Evolutionary conservation across 2,329 filamentous ascomycete genomes (phyloP).

Genomic region (Sporothrix pallida): DNA sequence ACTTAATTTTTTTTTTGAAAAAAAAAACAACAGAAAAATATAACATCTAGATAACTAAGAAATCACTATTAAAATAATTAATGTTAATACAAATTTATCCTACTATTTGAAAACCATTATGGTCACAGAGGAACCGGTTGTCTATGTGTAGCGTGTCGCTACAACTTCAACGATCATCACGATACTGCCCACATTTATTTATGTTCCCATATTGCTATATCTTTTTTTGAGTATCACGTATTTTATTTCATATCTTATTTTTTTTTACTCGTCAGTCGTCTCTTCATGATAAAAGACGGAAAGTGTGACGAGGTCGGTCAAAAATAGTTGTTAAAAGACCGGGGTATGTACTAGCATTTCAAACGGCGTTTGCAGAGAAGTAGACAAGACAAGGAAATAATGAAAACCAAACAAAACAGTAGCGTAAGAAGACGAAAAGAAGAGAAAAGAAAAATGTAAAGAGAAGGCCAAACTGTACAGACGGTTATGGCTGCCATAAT

Average conservation of each 20-base stretch:
- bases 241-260: neutral
- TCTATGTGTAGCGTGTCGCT: too few species aligned
- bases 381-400: neutral
- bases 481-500: neutral
- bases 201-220: too few species aligned
- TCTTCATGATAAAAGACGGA: neutral
- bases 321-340: neutral
- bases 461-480: neutral
- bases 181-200: too few species aligned
- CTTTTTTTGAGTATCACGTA: neutral
- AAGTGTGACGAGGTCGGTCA: neutral
- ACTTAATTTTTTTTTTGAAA: neutral
- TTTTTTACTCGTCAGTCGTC: neutral
- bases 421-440: neutral
- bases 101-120: too few species aligned
- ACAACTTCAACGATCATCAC: too few species aligned
- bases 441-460: neutral
- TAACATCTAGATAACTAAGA: neutral
- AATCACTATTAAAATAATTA: too few species aligned
- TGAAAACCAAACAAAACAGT: neutral
- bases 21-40: neutral
- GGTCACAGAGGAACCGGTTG: too few species aligned
- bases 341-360: conserved; percentile 29
- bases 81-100: too few species aligned
- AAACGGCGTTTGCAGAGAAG: neutral